Evolutionary conservation across 2,329 filamentous ascomycete species (phyloP).

Genomic region (Phaeosphaeriaceae sp.): DNA sequence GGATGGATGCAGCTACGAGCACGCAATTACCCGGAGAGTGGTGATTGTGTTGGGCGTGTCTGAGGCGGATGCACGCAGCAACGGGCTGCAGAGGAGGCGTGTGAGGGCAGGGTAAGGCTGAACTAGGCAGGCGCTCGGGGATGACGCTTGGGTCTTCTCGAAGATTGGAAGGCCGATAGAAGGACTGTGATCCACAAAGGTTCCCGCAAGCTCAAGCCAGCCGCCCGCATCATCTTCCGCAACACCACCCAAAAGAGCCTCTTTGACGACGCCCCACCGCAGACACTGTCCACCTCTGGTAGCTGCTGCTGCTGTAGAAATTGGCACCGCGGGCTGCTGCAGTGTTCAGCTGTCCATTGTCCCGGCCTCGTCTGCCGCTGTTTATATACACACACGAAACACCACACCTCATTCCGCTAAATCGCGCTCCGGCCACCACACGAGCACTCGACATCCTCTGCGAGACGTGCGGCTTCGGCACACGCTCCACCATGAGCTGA

Average conservation of each 20-base stretch:
- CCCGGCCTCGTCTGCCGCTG: not conserved
- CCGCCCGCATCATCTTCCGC: not conserved
- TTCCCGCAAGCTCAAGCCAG: constrained; percentile 1
- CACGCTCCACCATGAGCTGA: constrained; percentile 32
- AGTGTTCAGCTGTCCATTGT: not conserved
- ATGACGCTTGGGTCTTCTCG: constrained; percentile 1
- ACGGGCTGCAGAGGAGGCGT: not conserved
- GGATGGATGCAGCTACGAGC: not conserved
- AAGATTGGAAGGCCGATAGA: not conserved
- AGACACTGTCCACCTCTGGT: not conserved
- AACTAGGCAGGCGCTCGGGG: constrained; percentile 1
- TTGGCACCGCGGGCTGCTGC: not conserved
- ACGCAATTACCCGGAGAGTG: not conserved
- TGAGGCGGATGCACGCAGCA: not conserved
- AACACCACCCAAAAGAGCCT: not conserved
- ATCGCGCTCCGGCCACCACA: not conserved
- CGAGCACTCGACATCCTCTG: not conserved
- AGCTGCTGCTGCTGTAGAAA: not conserved
- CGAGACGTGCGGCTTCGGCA: not conserved
- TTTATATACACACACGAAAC: not conserved
- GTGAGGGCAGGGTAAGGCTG: not conserved
- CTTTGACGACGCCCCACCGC: not conserved
- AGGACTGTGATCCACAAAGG: not conserved
- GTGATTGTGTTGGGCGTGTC: not conserved
- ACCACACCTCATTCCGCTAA: not conserved